These are phyloP conservation scores for Cercospora beticola DNA, from an alignment of 2,329 filamentous ascomycete genomes.

Conservation along the genomic window DNA sequence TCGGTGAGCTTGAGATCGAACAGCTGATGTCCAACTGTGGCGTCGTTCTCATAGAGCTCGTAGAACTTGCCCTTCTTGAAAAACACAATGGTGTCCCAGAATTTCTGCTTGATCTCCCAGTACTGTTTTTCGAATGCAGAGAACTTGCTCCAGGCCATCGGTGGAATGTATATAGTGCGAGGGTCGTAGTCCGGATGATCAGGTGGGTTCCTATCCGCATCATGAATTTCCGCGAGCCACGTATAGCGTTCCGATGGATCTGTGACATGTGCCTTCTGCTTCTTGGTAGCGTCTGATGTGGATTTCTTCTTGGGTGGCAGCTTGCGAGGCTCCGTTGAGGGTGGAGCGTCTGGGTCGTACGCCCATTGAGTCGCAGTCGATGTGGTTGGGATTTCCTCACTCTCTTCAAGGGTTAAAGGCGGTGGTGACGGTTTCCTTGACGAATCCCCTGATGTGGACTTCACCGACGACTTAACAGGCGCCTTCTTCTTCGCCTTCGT, in stretches of 20 bases:
- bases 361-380: constrained; percentile 84
- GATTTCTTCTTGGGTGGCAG: constrained; percentile 36
- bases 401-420: constrained; percentile 46
- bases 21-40: constrained; percentile 90
- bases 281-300: constrained; percentile 34
- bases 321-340: constrained; percentile 52
- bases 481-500: constrained; percentile 60
- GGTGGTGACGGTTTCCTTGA: constrained; percentile 49
- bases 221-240: constrained; percentile 83
- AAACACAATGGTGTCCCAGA: constrained; percentile 96
- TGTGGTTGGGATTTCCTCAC: constrained; percentile 53
- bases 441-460: constrained; percentile 26
- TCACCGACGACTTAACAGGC: constrained; percentile 54
- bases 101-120: constrained; percentile 98
- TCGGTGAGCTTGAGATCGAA: constrained; percentile 98
- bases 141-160: constrained; percentile 74
- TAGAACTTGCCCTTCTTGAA: constrained; percentile 99
- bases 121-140: constrained; percentile 97
- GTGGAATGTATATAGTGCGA: constrained; percentile 85
- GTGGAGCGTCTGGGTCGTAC: constrained; percentile 62
- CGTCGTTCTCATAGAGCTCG: constrained; percentile 96
- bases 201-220: constrained; percentile 77
- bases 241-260: constrained; percentile 84
- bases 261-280: constrained; percentile 70
- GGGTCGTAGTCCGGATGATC: constrained; percentile 88